Conservation (phyloP, 1,139 yeast species). For the Debaryomyces nepalensis region DNA sequence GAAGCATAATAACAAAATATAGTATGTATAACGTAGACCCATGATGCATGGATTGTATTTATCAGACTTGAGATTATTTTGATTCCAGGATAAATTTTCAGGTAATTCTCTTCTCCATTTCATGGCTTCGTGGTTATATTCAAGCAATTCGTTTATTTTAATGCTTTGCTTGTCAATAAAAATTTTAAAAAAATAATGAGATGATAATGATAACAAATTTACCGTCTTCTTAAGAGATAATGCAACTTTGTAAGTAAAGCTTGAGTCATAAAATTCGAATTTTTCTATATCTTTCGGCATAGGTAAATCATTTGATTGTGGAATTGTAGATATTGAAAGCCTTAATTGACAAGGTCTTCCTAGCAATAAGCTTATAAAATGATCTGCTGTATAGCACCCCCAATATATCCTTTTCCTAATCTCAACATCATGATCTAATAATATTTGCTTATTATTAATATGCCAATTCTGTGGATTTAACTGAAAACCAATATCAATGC, state of each 20-base stretch:
- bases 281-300: conserved; percentile 54
- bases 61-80: conserved; percentile 38
- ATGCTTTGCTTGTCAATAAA: conserved; percentile 23
- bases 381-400: conserved; percentile 72
- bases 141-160: conserved; percentile 37
- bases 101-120: conserved; percentile 56
- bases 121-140: conserved; percentile 53
- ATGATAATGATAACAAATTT: conserved; percentile 21
- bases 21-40: conserved; percentile 60
- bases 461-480: conserved; percentile 66
- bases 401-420: conserved; percentile 65
- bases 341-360: conserved; percentile 64
- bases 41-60: conserved; percentile 56
- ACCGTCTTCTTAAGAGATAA: conserved; percentile 51
- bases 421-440: conserved; percentile 49
- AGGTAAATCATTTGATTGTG: conserved; percentile 64
- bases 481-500: conserved; percentile 67
- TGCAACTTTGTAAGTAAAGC: conserved; percentile 59
- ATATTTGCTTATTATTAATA: conserved; percentile 32
- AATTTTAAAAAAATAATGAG: conserved; percentile 4
- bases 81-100: conserved; percentile 54
- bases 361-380: conserved; percentile 58
- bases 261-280: conserved; percentile 52
- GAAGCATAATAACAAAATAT: conserved; percentile 57
- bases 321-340: conserved; percentile 61